phyloP scores from a whole-genome alignment of 495 filamentous ascomycete genomes.

The Niebla homalea region DNA sequence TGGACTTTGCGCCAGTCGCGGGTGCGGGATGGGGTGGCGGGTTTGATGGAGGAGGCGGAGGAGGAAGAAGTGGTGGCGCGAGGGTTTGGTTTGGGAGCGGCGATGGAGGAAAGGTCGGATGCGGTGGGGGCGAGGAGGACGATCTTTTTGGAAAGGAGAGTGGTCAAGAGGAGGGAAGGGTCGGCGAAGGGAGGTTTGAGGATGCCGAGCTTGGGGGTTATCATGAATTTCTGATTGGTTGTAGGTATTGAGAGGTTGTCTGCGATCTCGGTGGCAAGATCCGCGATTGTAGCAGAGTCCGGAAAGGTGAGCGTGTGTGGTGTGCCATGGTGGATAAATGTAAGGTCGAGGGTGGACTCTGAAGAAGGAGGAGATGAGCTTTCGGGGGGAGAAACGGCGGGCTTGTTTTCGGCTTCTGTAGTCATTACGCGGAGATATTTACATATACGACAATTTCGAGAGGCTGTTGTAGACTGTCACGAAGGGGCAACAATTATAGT shows the following conservation, averaged over 20 bases:
- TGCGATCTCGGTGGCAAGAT: constrained; percentile 44
- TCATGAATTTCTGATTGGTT: constrained; percentile 63
- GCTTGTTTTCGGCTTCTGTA: too few relatives aligned
- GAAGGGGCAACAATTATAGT: too few relatives aligned
- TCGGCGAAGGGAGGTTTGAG: constrained; percentile 51
- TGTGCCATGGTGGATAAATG: constrained; percentile 44
- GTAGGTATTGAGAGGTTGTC: constrained; percentile 45
- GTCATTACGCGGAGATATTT: too few relatives aligned
- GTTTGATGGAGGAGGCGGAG: constrained; percentile 28
- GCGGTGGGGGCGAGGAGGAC: constrained; percentile 47
- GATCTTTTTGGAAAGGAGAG: constrained; percentile 44
- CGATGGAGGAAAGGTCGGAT: constrained; percentile 36
- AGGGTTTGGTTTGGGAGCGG: constrained; percentile 26
- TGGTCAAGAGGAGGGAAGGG: constrained; percentile 36
- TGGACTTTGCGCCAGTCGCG: constrained; percentile 33
- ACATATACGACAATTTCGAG: too few relatives aligned
- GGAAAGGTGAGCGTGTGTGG: constrained; percentile 31
- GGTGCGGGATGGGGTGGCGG: constrained; percentile 22
- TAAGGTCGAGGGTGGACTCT: constrained; percentile 25
- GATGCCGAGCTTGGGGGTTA: constrained; percentile 53
- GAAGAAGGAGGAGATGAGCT: too few relatives aligned
- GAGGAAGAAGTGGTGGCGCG: constrained; percentile 24
- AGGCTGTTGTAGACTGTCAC: too few relatives aligned
- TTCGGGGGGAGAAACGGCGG: too few relatives aligned
- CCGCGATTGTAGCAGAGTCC: constrained; percentile 37